Base-by-base conservation (phyloP, 495 filamentous ascomycete species). In the Xanthoparmelia taractica region DNA sequence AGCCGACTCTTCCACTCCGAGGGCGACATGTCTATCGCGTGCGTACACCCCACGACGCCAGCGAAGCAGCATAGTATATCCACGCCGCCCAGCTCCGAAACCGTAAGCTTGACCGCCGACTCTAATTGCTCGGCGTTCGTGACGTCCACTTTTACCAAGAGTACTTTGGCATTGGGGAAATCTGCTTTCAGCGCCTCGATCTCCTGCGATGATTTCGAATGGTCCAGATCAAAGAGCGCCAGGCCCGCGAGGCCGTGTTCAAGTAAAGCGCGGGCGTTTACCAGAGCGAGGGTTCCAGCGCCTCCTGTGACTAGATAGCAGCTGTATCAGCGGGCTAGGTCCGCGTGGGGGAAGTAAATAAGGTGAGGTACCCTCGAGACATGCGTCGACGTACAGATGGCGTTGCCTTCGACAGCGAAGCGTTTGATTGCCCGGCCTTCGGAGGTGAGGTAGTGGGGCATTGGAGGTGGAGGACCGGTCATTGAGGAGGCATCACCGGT, bases 221-320 rank as follows among this genome's bases (percentile, higher is more conserved):
- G 70, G 56, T 84, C 77, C 55, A 86, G 67, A 64, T 91, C 88
- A 65, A 88, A 81, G 60, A 90, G 79, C 60, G 79, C 79, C 43
- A 89, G 73, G 23, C 81, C 81, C 5, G 76, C 67, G 2, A 84
- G 73, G 15, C 87, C 87, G 66, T 90, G 87, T 69, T 91, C 87
- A n/a, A 90, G 83, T 20, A 91, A 79, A 8, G 86, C 87, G 7
- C 78, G 77, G 4, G 79, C 79, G 13, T 80, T 76, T 7, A 77
- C 74, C 5, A 87, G 78, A 6, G 81, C 88, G 11, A 91, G 77
- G n/a, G 79, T 84, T 2, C 88, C 87, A 37, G 85, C 79, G 55
- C 88, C 87, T 25, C 88, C 88, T 31, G 88, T 89, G 34, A 91
- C 81, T 71, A 37, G 37, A 73, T 59, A 66, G 67, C 38, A n/a